Conservation (phyloP, 1,139 yeast genomes). For the Debaryomyces psychrophilus region DNA sequence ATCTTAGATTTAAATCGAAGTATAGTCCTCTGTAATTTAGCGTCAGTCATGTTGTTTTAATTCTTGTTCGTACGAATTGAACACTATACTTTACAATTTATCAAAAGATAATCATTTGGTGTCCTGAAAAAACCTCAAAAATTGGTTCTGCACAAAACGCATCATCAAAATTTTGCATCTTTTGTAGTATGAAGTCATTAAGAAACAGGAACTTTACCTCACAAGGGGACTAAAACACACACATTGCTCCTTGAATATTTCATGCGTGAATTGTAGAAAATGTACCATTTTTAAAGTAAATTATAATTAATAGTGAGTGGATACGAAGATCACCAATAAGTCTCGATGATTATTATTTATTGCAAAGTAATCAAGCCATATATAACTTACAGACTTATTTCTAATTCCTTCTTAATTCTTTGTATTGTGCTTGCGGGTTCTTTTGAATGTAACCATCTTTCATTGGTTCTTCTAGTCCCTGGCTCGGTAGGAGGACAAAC, state of each 20-base stretch:
- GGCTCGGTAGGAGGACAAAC: background rate
- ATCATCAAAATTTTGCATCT: background rate
- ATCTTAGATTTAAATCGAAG: constrained; percentile 71
- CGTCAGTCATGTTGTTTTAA: constrained; percentile 29
- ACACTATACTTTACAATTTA: background rate
- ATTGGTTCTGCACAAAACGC: background rate
- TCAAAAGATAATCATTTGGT: background rate
- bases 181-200: background rate
- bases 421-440: constrained; percentile 8
- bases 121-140: background rate
- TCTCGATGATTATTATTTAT: too few species aligned
- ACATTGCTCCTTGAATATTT: too few species aligned
- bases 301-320: too few species aligned
- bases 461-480: background rate
- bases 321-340: too few species aligned
- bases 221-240: too few species aligned
- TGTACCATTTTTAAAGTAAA: too few species aligned
- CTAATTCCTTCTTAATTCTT: constrained; percentile 11
- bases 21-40: constrained; percentile 60
- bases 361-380: too few species aligned
- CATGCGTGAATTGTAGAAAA: too few species aligned
- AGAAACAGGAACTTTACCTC: too few species aligned
- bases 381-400: background rate
- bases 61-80: background rate
- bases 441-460: constrained; percentile 9